Percentiles rank a stretch among this genome's conserved stretches.
These are phyloP conservation scores for Musa balbisiana DNA, from an alignment of 202 grass and related monocot species.

Conservation along the genomic window DNA sequence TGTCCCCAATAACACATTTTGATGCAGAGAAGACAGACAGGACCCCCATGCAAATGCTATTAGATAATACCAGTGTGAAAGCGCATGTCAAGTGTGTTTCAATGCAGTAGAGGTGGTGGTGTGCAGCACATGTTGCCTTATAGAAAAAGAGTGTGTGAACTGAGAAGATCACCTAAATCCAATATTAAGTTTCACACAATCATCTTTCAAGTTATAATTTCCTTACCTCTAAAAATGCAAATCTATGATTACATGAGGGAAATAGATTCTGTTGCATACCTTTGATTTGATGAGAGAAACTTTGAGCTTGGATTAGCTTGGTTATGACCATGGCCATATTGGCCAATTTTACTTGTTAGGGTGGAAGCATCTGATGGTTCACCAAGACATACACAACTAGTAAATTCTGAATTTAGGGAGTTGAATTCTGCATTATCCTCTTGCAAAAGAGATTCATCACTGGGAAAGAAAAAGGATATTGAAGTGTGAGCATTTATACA, in stretches of 20 bases:
- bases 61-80: not conserved
- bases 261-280: conserved; percentile 37
- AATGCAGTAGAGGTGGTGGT: too few relatives aligned
- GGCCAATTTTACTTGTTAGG: conserved; percentile 35
- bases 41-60: not conserved
- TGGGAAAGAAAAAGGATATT: conserved; percentile 33
- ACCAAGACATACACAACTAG: conserved; percentile 39
- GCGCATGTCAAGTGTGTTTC: not conserved
- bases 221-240: not conserved
- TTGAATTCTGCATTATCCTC: conserved; percentile 47
- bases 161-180: not conserved
- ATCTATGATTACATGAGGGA: not conserved
- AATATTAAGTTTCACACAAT: not conserved
- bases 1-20: not conserved
- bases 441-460: conserved; percentile 88
- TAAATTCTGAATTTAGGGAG: conserved; percentile 42
- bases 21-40: not conserved
- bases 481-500: not conserved
- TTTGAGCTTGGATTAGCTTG: conserved; percentile 43
- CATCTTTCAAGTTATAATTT: not conserved
- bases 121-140: not conserved
- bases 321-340: conserved; percentile 48
- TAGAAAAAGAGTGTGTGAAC: not conserved
- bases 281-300: conserved; percentile 50
- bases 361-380: conserved; percentile 29